Evolutionary conservation across 768 basidiomycete species (phyloP).

Genomic region (Xerocomus potaroensis): DNA sequence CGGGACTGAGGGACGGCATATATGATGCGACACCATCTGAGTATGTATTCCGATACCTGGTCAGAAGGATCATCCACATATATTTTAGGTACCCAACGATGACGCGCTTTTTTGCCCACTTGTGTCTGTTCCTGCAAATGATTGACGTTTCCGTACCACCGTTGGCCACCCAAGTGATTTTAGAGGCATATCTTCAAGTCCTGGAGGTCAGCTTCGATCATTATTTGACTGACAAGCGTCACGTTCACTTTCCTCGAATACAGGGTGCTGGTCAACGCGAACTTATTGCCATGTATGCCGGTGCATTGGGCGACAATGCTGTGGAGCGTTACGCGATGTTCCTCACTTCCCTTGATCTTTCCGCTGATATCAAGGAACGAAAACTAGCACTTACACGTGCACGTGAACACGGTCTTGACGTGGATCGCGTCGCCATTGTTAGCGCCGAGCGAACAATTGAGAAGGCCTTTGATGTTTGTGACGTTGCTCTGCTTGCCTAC

Average conservation of each 20-base stretch:
- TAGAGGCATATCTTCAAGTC: slow-evolving; percentile 85
- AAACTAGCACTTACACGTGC: slow-evolving; percentile 68
- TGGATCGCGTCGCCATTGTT: slow-evolving; percentile 71
- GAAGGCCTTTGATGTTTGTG: slow-evolving; percentile 57
- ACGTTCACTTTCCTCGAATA: neutral
- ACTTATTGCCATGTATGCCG: slow-evolving; percentile 91
- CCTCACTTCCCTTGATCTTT: slow-evolving; percentile 71
- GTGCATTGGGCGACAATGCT: slow-evolving; percentile 85
- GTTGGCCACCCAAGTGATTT: slow-evolving; percentile 69
- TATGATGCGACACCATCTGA: slow-evolving; percentile 49
- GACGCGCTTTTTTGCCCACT: slow-evolving; percentile 90
- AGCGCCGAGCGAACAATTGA: slow-evolving; percentile 78
- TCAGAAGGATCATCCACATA: neutral
- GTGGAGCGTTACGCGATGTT: slow-evolving; percentile 90
- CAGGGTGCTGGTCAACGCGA: slow-evolving; percentile 75
- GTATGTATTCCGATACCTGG: slow-evolving; percentile 37
- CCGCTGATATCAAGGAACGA: slow-evolving; percentile 60
- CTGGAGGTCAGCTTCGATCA: slow-evolving; percentile 56
- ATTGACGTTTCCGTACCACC: slow-evolving; percentile 74
- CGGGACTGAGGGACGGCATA: slow-evolving; percentile 48
- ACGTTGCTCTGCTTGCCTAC: slow-evolving; percentile 2
- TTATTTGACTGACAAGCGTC: neutral
- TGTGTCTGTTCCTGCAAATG: slow-evolving; percentile 84
- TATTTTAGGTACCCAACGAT: slow-evolving; percentile 57
- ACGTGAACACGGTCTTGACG: slow-evolving; percentile 79